Evolutionary conservation across 768 basidiomycete genomes (phyloP), one percentile per base, ranked within the genome.

Genomic region (Boletus insuetus): DNA sequence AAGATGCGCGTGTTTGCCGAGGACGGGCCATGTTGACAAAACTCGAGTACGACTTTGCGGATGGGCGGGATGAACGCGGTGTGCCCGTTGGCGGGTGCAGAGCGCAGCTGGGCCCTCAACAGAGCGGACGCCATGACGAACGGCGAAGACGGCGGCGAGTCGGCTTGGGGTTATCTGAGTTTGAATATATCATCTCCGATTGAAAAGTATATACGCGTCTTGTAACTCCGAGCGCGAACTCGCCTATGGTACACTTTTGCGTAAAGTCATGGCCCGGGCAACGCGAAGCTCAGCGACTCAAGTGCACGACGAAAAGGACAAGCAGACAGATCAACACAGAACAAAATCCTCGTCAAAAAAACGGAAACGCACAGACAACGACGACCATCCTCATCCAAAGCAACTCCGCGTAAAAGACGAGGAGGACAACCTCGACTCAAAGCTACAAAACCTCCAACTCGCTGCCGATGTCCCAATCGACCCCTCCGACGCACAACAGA

Each of bases 31-130:
- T 81, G 82, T 64, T 94, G 85, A 73, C 92, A 93, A 71, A 82
- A 95, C 72, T 94, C 90, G 68, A 96, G 83, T 59, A 96, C 91
- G 56, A 96, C 77, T 67, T 93, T 94, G 53, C 90, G 78, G n/a
- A 89, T 77, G 58, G 84, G 84, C 3, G 92, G 89, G 4, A 91
- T 71, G 71, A 88, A 94, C 1, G 83, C 75, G 41, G 73, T 67
- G 66, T 89, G 88, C 2, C 91, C 91, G 69, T 94, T 93, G 54
- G 86, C 80, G 24, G 86, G 86, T 24, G 68, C 65, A 0, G 91
- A 83, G 59, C 80, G 75, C 42, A 83, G 69, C 56, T 73, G 71
- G 0, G 76, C 82, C 37, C 82, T 73, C 39, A 77, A 64, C 43
- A 83, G 64, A 17, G 77, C 60, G 53, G 75, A 70, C 45, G 69